A percentile compares a stretch with the other conserved stretches of the same genome.
Evolutionary conservation across 1,284 basidiomycete genomes (phyloP).

Genomic region (Blastosporella zonata): DNA sequence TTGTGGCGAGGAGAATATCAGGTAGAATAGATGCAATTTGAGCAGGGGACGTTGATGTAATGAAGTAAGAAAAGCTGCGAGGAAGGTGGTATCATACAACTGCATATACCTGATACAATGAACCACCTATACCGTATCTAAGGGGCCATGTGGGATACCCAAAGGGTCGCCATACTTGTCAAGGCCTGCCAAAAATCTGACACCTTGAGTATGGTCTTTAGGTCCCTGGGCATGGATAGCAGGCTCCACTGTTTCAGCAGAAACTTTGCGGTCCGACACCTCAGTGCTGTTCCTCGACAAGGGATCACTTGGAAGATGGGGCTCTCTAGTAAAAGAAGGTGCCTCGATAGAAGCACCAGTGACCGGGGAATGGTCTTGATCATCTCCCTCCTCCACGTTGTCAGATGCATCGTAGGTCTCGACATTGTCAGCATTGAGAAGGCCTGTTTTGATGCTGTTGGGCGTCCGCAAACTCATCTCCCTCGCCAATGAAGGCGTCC

Average conservation of each 20-base stretch:
- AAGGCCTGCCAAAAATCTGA: neutral
- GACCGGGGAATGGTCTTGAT: conserved; percentile 7
- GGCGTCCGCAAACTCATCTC: conserved; percentile 58
- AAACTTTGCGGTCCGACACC: conserved; percentile 14
- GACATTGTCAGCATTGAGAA: conserved; percentile 39
- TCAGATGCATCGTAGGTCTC: conserved; percentile 30
- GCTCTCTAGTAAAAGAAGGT: conserved; percentile 6
- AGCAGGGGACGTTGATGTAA: too few relatives aligned
- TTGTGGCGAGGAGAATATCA: too few relatives aligned
- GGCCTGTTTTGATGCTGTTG: conserved; percentile 55
- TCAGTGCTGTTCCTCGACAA: conserved; percentile 3
- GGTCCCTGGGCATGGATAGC: conserved; percentile 8
- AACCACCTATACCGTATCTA: neutral
- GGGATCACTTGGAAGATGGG: neutral
- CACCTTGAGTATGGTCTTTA: conserved; percentile 3
- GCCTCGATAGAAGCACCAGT: conserved; percentile 10
- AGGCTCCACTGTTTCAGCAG: conserved; percentile 28
- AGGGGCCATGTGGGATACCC: neutral
- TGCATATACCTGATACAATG: neutral
- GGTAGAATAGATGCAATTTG: too few relatives aligned
- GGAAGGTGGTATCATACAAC: neutral
- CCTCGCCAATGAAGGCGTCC: conserved; percentile 42
- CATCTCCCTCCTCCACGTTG: conserved; percentile 12
- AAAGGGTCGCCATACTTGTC: neutral
- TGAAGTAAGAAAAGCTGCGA: neutral